A percentile compares a stretch with the other conserved stretches of the same genome.
These are phyloP conservation scores for Ophidiomyces ophidiicola DNA, from an alignment of 2,329 filamentous ascomycete species.

Conservation along the genomic window DNA sequence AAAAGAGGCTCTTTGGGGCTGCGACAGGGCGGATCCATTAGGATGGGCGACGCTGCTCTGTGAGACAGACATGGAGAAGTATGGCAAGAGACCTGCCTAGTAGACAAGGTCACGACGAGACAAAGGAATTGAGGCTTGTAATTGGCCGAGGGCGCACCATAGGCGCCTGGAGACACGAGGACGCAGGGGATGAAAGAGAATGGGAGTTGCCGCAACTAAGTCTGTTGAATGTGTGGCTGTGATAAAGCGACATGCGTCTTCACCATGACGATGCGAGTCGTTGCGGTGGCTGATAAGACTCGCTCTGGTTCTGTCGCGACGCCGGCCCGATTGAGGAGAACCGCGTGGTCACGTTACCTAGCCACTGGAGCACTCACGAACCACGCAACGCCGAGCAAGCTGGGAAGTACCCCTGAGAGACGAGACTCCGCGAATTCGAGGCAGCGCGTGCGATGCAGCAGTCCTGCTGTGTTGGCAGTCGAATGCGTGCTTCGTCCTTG, in stretches of 20 bases:
- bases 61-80: conserved; percentile 28
- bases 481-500: not conserved
- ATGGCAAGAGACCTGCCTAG: not conserved
- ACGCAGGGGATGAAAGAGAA: not conserved
- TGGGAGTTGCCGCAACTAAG: conserved; percentile 1
- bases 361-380: not conserved
- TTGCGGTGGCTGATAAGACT: too few relatives aligned
- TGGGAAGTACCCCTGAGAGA: not conserved
- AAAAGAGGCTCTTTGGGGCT: conserved; percentile 32
- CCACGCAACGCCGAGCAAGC: not conserved
- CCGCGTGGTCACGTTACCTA: conserved; percentile 17
- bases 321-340: conserved; percentile 3
- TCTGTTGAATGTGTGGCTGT: not conserved
- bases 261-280: not conserved
- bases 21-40: conserved; percentile 30
- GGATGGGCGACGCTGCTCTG: conserved; percentile 28
- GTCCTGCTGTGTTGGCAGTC: too few relatives aligned
- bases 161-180: not conserved
- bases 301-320: not conserved
- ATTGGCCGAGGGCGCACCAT: conserved; percentile 8
- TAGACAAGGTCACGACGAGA: not conserved
- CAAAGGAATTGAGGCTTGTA: conserved; percentile 1
- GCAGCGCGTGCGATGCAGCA: not conserved
- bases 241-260: not conserved
- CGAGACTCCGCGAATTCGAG: not conserved